phyloP scores from a whole-genome alignment of 176 grass and related monocot genomes.

The Aegilops longissima region DNA sequence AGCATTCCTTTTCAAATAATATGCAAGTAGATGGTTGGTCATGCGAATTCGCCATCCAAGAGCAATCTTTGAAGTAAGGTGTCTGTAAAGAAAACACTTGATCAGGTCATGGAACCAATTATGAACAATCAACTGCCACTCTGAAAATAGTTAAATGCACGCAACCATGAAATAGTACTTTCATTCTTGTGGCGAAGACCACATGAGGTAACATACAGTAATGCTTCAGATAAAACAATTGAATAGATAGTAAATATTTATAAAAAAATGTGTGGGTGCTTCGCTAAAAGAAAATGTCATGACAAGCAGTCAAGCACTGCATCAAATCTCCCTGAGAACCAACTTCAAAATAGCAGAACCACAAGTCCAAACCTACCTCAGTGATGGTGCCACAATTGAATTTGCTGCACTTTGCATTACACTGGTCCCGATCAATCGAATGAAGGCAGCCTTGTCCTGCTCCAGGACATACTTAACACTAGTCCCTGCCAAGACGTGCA shows the following conservation, averaged over 20 bases:
- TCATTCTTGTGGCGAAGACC: constrained; percentile 13
- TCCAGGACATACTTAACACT: constrained; percentile 98
- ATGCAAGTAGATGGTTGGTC: constrained; percentile 87
- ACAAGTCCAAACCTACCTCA: constrained; percentile 48
- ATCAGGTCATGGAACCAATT: constrained; percentile 27
- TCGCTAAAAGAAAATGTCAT: not conserved
- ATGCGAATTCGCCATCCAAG: constrained; percentile 95
- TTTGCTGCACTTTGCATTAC: constrained; percentile 98
- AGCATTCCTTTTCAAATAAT: constrained; percentile 91
- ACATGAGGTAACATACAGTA: not conserved
- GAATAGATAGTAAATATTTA: not conserved
- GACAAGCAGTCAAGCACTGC: not conserved
- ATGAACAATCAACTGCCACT: not conserved
- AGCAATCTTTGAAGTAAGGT: constrained; percentile 84
- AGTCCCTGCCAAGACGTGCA: constrained; percentile 60
- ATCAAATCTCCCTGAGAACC: not conserved
- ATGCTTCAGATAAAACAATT: not conserved
- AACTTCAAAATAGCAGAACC: constrained; percentile 9
- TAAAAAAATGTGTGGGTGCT: not conserved
- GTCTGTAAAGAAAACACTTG: constrained; percentile 50
- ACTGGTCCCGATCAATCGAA: constrained; percentile 82
- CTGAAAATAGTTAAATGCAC: not conserved
- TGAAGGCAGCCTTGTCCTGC: constrained; percentile 91
- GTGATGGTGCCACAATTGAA: constrained; percentile 87
- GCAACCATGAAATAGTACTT: not conserved